Evolutionary conservation across 805 yeast genomes (phyloP).

Genomic region (Yarrowia deformans): DNA sequence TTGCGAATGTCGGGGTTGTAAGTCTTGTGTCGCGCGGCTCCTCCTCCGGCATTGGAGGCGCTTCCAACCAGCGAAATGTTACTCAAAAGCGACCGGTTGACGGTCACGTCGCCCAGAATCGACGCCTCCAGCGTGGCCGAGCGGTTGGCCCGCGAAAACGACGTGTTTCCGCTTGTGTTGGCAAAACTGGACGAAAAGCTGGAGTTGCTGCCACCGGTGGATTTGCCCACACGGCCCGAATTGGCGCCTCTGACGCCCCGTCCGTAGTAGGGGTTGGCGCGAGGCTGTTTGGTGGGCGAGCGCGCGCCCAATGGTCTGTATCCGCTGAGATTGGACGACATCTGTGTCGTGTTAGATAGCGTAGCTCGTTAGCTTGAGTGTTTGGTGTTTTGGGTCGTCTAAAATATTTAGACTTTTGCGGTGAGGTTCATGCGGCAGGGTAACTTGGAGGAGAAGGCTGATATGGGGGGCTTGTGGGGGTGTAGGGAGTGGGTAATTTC

Average conservation of each 20-base stretch:
- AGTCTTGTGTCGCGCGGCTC: conserved; percentile 28
- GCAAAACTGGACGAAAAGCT: conserved; percentile 5
- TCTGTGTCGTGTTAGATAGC: neutral
- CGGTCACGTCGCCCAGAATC: conserved; percentile 32
- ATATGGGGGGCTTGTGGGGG: neutral
- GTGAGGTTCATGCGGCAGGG: conserved; percentile 15
- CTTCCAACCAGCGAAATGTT: conserved; percentile 23
- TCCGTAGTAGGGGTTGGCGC: neutral
- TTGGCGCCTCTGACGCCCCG: conserved; percentile 14
- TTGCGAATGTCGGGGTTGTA: conserved; percentile 34
- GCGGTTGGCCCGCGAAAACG: conserved; percentile 7
- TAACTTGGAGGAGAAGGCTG: neutral
- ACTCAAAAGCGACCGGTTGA: conserved; percentile 26
- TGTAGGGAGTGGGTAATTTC: too few relatives aligned
- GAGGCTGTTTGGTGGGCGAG: conserved; percentile 16
- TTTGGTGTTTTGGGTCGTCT: neutral
- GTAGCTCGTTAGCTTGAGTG: neutral
- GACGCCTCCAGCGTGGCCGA: conserved; percentile 19
- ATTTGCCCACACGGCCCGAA: conserved; percentile 1
- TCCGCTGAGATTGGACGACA: conserved; percentile 33
- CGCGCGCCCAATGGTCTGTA: conserved; percentile 30
- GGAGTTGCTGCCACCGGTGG: neutral
- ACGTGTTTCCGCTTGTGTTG: conserved; percentile 7
- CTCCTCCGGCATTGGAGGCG: conserved; percentile 9
- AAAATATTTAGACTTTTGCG: conserved; percentile 33